A percentile compares a stretch with the other conserved stretches of the same genome.
Conservation (phyloP, 179 eudicot species). For the Patellifolia procumbens region DNA sequence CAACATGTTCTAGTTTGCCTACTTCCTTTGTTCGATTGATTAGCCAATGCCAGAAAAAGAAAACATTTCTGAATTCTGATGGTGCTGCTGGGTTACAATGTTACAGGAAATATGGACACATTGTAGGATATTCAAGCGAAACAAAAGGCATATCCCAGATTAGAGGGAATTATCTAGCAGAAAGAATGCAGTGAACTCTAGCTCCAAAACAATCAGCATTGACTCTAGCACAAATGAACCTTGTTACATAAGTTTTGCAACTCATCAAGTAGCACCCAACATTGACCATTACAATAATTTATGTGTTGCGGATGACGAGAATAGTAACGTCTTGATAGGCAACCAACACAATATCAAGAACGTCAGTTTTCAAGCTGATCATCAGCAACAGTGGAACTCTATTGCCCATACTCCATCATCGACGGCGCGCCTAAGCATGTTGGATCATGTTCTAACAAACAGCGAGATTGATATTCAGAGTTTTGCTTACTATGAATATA, state of each 20-base stretch:
- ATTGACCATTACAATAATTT: not conserved
- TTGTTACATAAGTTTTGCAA: constrained; percentile 49
- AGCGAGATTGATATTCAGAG: constrained; percentile 24
- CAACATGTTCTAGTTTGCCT: too few relatives aligned
- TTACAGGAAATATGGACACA: constrained; percentile 92
- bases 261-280: constrained; percentile 17
- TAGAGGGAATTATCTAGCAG: constrained; percentile 52
- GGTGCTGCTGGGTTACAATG: not conserved
- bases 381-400: constrained; percentile 27
- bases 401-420: constrained; percentile 26
- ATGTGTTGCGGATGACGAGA: not conserved
- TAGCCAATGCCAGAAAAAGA: too few relatives aligned
- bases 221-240: constrained; percentile 40
- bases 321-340: not conserved
- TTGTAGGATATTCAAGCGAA: constrained; percentile 70
- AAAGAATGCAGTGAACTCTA: constrained; percentile 27
- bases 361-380: constrained; percentile 4
- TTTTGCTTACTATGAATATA: constrained; percentile 32
- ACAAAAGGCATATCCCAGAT: constrained; percentile 49
- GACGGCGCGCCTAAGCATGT: constrained; percentile 27
- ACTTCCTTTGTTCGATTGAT: too few relatives aligned
- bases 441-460: constrained; percentile 29
- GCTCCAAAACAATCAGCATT: constrained; percentile 47
- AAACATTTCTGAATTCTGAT: too few relatives aligned
- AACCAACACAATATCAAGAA: constrained; percentile 14